Conservation (phyloP, 306 rosid species). For the Dryas drummondii region DNA sequence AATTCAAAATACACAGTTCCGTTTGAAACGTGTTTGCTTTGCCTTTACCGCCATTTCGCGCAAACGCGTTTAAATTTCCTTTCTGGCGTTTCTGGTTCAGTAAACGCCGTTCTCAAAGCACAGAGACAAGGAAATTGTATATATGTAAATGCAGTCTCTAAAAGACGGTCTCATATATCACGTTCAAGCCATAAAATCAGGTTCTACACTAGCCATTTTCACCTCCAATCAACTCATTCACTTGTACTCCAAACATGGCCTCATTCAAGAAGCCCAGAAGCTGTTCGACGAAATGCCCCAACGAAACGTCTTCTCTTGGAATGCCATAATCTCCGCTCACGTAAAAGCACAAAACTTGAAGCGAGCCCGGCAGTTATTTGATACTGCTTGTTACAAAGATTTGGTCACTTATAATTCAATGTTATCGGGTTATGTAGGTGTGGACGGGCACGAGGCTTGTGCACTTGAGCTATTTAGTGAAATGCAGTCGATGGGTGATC, state of each 20-base stretch:
- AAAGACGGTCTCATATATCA: slow-evolving; percentile 43
- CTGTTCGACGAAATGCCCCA: slow-evolving; percentile 74
- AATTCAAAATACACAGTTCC: no score
- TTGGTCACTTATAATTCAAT: slow-evolving; percentile 72
- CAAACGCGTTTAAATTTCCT: not conserved
- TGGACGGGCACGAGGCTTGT: slow-evolving; percentile 43
- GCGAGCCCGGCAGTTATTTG: slow-evolving; percentile 51
- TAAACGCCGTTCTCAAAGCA: no score
- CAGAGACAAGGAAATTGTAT: no score
- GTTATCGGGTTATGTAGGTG: slow-evolving; percentile 53
- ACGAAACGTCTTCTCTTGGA: slow-evolving; percentile 71
- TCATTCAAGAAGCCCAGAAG: slow-evolving; percentile 47
- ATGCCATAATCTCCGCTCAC: slow-evolving; percentile 56
- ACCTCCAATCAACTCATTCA: slow-evolving; percentile 60
- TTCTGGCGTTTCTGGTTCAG: not conserved
- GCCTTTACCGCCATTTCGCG: not conserved
- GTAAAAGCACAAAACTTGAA: slow-evolving; percentile 55
- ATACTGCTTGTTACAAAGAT: slow-evolving; percentile 48
- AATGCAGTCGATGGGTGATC: slow-evolving; percentile 49
- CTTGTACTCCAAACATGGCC: slow-evolving; percentile 41
- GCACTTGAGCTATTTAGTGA: slow-evolving; percentile 56
- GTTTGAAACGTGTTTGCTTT: no score
- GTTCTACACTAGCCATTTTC: slow-evolving; percentile 45
- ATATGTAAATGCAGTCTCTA: slow-evolving; percentile 43
- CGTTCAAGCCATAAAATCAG: slow-evolving; percentile 53